Evolutionary conservation across 768 basidiomycete genomes (phyloP).

Genomic region (Mycena latifolia): DNA sequence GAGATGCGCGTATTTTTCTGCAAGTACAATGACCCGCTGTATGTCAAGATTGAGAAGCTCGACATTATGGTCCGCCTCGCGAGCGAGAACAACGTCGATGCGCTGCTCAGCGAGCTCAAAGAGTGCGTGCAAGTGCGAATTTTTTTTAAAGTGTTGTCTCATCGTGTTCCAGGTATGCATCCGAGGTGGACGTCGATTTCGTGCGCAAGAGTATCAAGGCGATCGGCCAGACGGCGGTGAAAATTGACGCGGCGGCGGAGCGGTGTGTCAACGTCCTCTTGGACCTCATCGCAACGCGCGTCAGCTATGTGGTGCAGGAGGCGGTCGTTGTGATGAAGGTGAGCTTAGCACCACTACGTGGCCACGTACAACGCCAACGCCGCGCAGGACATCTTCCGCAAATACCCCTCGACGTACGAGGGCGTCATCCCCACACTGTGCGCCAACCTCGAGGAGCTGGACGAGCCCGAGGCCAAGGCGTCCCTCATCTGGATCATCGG

Average conservation of each 20-base stretch:
- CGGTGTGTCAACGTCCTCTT: conserved; percentile 94
- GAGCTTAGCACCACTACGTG: conserved; percentile 27
- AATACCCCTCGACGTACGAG: conserved; percentile 96
- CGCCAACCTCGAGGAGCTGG: conserved; percentile 94
- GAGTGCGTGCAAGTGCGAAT: conserved; percentile 74
- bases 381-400: conserved; percentile 94
- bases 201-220: conserved; percentile 95
- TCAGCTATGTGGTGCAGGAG: conserved; percentile 98
- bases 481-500: conserved; percentile 99
- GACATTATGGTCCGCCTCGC: conserved; percentile 98
- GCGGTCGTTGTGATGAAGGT: conserved; percentile 99
- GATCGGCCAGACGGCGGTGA: conserved; percentile 96
- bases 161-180: conserved; percentile 79
- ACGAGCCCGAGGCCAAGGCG: conserved; percentile 98
- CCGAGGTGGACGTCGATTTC: conserved; percentile 98
- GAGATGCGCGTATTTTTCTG: conserved; percentile 99
- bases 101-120: conserved; percentile 93
- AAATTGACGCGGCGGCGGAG: conserved; percentile 93
- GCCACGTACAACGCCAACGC: neutral
- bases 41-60: conserved; percentile 98
- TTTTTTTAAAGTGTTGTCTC: conserved; percentile 4
- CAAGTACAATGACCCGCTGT: conserved; percentile 99
- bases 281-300: conserved; percentile 92
- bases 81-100: conserved; percentile 92
- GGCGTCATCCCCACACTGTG: conserved; percentile 97